These are phyloP conservation scores for Eragrostis curvula DNA, from an alignment of 176 grass and related monocot genomes.

Conservation along the genomic window DNA sequence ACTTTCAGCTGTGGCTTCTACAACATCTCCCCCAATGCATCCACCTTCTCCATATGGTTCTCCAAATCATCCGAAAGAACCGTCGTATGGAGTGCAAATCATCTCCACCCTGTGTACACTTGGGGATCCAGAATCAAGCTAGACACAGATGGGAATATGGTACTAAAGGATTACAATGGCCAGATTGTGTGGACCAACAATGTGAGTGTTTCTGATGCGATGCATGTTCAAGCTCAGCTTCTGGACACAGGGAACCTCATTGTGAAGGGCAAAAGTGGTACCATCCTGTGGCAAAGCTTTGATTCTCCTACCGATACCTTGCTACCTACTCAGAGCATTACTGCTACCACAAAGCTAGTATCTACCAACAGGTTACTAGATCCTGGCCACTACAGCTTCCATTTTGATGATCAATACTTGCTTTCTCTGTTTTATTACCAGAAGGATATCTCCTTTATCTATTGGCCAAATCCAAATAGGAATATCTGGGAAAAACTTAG, in stretches of 20 bases:
- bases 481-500: conserved; percentile 42
- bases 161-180: conserved; percentile 33
- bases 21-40: conserved; percentile 29
- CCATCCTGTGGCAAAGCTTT: too few species aligned
- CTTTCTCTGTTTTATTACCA: conserved; percentile 51
- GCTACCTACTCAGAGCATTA: conserved; percentile 51
- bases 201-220: not conserved
- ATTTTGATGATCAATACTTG: conserved; percentile 54
- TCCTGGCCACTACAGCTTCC: conserved; percentile 49
- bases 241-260: conserved; percentile 36
- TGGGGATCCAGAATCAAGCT: conserved; percentile 43
- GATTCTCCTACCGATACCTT: conserved; percentile 50
- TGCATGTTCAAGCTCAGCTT: conserved; percentile 10
- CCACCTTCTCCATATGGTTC: conserved; percentile 50
- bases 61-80: conserved; percentile 13
- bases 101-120: conserved; percentile 36
- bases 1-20: conserved; percentile 52
- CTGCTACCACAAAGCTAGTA: conserved; percentile 25
- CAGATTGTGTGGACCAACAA: conserved; percentile 47
- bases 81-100: conserved; percentile 35
- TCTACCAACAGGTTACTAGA: conserved; percentile 45
- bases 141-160: conserved; percentile 30
- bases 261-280: conserved; percentile 32
- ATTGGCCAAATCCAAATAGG: conserved; percentile 45
- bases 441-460: conserved; percentile 46